These are phyloP conservation scores for Erodium chrysanthum DNA, from an alignment of 441 rosid genomes.

Conservation along the genomic window DNA sequence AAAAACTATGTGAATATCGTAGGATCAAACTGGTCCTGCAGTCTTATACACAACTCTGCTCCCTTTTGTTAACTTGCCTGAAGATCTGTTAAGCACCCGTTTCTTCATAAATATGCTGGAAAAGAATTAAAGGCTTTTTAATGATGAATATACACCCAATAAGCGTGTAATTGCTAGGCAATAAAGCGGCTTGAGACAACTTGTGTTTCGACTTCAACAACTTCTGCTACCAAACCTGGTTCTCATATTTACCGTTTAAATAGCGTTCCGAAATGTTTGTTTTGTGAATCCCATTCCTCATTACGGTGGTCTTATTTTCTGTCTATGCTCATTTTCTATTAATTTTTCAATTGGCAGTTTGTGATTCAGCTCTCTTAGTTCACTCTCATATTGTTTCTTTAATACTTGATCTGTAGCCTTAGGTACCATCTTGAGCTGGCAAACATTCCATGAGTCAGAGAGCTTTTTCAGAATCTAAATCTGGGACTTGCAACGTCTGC, in stretches of 20 bases:
- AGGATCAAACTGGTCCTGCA: neutral
- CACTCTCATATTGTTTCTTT: neutral
- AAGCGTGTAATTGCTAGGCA: neutral
- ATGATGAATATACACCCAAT: neutral
- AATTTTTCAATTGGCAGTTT: neutral
- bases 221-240: neutral
- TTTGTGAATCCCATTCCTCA: neutral
- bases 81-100: neutral
- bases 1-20: neutral
- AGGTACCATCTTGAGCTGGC: conserved; percentile 33
- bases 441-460: conserved; percentile 43
- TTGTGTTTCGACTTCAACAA: neutral
- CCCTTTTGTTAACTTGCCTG: neutral
- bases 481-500: conserved; percentile 77
- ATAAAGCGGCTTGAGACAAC: neutral
- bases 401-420: conserved; percentile 17
- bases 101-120: neutral
- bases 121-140: neutral
- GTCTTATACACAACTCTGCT: neutral
- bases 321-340: neutral
- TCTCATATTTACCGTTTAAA: neutral
- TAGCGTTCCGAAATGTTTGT: neutral
- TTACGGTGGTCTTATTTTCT: neutral
- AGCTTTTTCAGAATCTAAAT: conserved; percentile 38
- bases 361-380: neutral